A percentile compares a stretch with the other conserved stretches of the same genome.
Evolutionary conservation across 2,329 filamentous ascomycete genomes (phyloP).

Genomic region (Aureobasidium zeae): DNA sequence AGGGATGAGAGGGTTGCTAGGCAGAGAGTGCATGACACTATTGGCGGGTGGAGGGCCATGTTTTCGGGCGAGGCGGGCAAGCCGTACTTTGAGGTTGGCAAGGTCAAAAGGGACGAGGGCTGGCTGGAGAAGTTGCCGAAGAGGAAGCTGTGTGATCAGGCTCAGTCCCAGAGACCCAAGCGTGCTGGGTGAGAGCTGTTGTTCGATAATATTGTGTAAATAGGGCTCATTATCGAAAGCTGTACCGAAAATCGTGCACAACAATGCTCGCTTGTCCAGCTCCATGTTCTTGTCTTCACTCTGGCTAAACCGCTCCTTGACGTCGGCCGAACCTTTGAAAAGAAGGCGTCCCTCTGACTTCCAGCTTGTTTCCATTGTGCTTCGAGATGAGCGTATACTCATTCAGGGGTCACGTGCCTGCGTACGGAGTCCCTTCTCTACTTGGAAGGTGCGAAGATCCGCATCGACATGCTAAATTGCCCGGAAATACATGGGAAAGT

Average conservation of each 20-base stretch:
- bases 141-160: slow-evolving; percentile 60
- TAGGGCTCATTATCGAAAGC: no score
- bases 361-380: no score
- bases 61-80: slow-evolving; percentile 56
- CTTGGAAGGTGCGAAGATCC: background rate
- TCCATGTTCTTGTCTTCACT: no score
- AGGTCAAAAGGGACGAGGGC: slow-evolving; percentile 54
- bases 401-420: no score
- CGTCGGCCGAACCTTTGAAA: no score
- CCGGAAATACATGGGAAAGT: slow-evolving; percentile 12
- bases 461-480: slow-evolving; percentile 5
- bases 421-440: no score
- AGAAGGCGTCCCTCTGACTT: no score
- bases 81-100: slow-evolving; percentile 75
- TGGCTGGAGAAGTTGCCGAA: slow-evolving; percentile 49
- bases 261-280: no score
- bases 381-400: no score
- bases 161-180: slow-evolving; percentile 56
- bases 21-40: slow-evolving; percentile 54
- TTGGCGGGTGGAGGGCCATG: slow-evolving; percentile 76
- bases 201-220: no score
- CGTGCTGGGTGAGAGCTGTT: slow-evolving; percentile 21
- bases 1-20: slow-evolving; percentile 57
- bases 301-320: no score
- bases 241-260: no score